phyloP scores from a whole-genome alignment of 106 monocot genomes.

The Xerophyta viscosa region DNA sequence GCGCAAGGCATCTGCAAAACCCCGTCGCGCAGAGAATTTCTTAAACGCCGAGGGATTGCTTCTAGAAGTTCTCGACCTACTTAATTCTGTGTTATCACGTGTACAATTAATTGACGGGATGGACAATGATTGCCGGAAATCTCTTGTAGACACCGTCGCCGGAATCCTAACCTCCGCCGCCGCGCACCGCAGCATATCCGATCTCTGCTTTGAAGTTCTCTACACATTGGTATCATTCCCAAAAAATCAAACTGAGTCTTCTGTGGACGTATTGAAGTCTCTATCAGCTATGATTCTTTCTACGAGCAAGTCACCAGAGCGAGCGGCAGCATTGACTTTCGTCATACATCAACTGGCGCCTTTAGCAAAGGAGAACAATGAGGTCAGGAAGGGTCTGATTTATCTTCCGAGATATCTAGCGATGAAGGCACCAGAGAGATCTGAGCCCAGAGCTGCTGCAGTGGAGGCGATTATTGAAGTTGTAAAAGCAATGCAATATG shows the following conservation, averaged over 20 bases:
- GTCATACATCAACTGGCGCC: conserved; percentile 33
- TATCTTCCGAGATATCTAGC: conserved; percentile 76
- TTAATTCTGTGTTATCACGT: conserved; percentile 29
- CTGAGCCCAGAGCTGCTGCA: conserved; percentile 68
- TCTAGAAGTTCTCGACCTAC: conserved; percentile 24
- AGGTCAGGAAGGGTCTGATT: conserved; percentile 48
- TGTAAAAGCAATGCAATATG: conserved; percentile 37
- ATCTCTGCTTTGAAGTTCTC: conserved; percentile 57
- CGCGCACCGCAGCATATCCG: conserved; percentile 14
- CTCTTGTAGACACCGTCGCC: conserved; percentile 52
- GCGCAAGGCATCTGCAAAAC: neutral
- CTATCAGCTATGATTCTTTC: conserved; percentile 46
- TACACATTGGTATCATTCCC: conserved; percentile 26
- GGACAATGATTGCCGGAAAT: conserved; percentile 40
- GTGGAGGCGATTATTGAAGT: conserved; percentile 71
- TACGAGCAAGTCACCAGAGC: conserved; percentile 35
- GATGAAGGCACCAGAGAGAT: conserved; percentile 60
- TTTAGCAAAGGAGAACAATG: conserved; percentile 35
- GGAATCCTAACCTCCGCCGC: conserved; percentile 16
- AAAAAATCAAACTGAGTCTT: conserved; percentile 33
- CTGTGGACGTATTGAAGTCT: conserved; percentile 40
- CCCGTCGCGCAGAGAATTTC: no score
- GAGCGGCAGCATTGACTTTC: conserved; percentile 33
- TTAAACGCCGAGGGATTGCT: conserved; percentile 10
- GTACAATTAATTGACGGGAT: conserved; percentile 38